phyloP scores from a whole-genome alignment of 495 filamentous ascomycete genomes.

The Penicillium odoratum region DNA sequence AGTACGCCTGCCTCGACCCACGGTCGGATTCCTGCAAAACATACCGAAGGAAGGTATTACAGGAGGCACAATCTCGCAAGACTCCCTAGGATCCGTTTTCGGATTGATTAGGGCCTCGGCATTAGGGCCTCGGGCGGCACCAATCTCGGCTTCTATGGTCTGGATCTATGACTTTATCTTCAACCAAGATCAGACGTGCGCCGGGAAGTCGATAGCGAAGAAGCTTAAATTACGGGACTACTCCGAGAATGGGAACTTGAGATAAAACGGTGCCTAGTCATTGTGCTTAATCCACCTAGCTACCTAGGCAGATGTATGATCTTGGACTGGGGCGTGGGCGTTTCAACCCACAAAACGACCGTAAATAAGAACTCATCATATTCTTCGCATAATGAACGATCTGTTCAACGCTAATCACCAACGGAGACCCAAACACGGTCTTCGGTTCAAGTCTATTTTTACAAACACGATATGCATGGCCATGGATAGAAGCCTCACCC shows the following conservation, averaged over 20 bases:
- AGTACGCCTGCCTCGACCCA: conserved; percentile 12
- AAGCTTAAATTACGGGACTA: neutral
- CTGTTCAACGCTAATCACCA: conserved; percentile 45
- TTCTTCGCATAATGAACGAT: conserved; percentile 41
- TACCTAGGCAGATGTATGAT: neutral
- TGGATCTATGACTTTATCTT: neutral
- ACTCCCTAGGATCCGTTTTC: neutral
- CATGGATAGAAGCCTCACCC: conserved; percentile 21
- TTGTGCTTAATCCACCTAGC: neutral
- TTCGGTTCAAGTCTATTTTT: conserved; percentile 47
- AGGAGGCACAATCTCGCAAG: neutral
- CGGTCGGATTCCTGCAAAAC: conserved; percentile 9
- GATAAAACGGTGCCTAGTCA: neutral
- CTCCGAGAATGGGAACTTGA: neutral
- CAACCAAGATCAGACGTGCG: neutral
- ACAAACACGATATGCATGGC: conserved; percentile 38
- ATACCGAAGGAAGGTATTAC: conserved; percentile 1
- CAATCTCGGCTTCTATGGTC: neutral
- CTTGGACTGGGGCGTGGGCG: neutral
- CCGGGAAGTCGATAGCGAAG: neutral
- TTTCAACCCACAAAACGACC: neutral
- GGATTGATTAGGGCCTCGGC: neutral
- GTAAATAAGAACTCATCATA: conserved; percentile 34
- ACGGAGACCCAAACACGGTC: conserved; percentile 30
- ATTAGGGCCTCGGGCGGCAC: neutral